These are phyloP conservation scores for Phytopythium delawarense DNA, from an alignment of 352 stramenopile genomes.

Conservation along the genomic window DNA sequence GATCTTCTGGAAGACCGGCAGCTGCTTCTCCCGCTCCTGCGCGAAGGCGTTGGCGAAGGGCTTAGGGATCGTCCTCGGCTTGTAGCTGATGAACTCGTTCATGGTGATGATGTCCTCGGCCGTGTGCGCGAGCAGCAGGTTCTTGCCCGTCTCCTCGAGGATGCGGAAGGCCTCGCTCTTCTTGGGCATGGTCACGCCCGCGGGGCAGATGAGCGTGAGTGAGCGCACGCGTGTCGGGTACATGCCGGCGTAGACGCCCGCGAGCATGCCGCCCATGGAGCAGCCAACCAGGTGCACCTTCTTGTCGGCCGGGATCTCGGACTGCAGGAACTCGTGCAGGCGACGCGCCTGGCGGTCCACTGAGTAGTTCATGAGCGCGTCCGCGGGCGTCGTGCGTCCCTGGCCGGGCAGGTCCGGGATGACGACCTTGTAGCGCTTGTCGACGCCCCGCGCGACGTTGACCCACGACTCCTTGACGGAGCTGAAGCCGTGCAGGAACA, in stretches of 20 bases:
- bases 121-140: slow-evolving; percentile 59
- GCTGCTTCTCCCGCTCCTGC: slow-evolving; percentile 35
- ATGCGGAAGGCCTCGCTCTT: slow-evolving; percentile 56
- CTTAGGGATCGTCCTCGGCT: slow-evolving; percentile 26
- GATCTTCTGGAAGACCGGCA: slow-evolving; percentile 61
- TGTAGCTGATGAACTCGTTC: slow-evolving; percentile 36
- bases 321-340: slow-evolving; percentile 55
- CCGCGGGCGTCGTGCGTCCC: slow-evolving; percentile 48
- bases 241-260: slow-evolving; percentile 58
- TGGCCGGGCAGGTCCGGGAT: slow-evolving; percentile 71
- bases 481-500: slow-evolving; percentile 74
- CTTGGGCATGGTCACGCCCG: slow-evolving; percentile 60
- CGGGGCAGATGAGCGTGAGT: slow-evolving; percentile 70
- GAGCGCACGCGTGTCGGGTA: slow-evolving; percentile 54
- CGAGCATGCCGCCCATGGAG: slow-evolving; percentile 77
- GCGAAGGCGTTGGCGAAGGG: slow-evolving; percentile 30
- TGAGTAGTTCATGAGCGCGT: slow-evolving; percentile 39
- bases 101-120: slow-evolving; percentile 58
- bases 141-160: slow-evolving; percentile 56
- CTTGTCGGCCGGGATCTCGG: slow-evolving; percentile 34
- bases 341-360: slow-evolving; percentile 47
- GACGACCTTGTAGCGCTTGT: slow-evolving; percentile 50
- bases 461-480: slow-evolving; percentile 69
- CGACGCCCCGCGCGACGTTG: slow-evolving; percentile 39
- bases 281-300: slow-evolving; percentile 73